Evolutionary conservation across 2,329 filamentous ascomycete species (phyloP), one percentile per base, ranked within the genome.

Genomic region (Drechmeria coniospora): DNA sequence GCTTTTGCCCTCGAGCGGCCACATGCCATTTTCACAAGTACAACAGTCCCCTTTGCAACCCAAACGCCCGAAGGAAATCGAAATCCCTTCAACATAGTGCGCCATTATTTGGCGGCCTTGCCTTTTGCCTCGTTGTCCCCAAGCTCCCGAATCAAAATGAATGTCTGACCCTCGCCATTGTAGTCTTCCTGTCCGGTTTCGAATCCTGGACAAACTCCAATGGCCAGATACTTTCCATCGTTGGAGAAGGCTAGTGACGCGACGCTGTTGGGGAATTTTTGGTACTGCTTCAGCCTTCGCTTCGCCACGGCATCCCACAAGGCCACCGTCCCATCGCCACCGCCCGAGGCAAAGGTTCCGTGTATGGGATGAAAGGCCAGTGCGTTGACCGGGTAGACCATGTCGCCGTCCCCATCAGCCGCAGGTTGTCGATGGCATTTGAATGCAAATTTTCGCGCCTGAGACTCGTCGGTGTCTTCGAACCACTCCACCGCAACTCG

Each of bases 401-500:
- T 67, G 44, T 93, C 86, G 17, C 65, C 73, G 21, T 68, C 67
- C 8, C 65, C 64, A 22, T 75, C 66, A 2, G 70, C 55, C 8
- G 63, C 65, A 2, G 74, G 66, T 51, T 92, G 82, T 4, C 90
- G 72, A 55, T 98, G 90, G 55, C 90, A 98, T 55, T 98, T 98
- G 70, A 98, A 98, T 10, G 90, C 90, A 51, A 95, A 98, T 53
- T 94, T 95, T 39, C 86, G 72, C 21, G 80, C 78, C 57, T 95
- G 86, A 4, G 80, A 86, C 51, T 87, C 80, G 23, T 74, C 63
- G 5, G 74, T 81, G 11, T 90, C 81, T 47, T 95, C 90, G 50
- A 98, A 95, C 82, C 86, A 95, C 53, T 98, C 90, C 1, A 98
- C 90, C 0, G 86, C 87, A 2, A 98, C 84, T 42, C 90, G 75